phyloP scores from a whole-genome alignment of 352 stramenopile species.

The Phytophthora citrophthora region DNA sequence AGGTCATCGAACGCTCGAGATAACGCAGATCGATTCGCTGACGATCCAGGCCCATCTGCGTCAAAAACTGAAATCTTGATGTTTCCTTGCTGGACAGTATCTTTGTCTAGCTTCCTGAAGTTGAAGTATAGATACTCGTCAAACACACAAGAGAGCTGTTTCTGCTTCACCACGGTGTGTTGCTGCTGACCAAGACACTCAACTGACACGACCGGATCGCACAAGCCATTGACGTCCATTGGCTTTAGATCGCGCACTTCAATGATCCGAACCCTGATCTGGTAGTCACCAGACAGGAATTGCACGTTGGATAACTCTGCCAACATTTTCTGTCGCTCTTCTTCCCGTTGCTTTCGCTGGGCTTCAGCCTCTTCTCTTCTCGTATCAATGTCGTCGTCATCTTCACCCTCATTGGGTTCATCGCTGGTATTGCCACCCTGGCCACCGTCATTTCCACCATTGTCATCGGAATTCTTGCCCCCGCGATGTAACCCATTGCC shows the following conservation, averaged over 20 bases:
- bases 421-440: slow-evolving; percentile 40
- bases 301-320: slow-evolving; percentile 74
- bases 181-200: slow-evolving; percentile 85
- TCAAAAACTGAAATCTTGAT: slow-evolving; percentile 90
- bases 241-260: slow-evolving; percentile 91
- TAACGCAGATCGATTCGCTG: slow-evolving; percentile 34
- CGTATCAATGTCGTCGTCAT: slow-evolving; percentile 42
- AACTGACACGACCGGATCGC: slow-evolving; percentile 89
- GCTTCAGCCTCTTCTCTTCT: slow-evolving; percentile 52
- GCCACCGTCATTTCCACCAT: slow-evolving; percentile 31
- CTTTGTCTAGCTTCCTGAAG: slow-evolving; percentile 80
- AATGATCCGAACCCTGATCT: slow-evolving; percentile 88
- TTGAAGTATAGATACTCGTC: slow-evolving; percentile 93
- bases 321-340: slow-evolving; percentile 80
- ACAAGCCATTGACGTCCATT: slow-evolving; percentile 86
- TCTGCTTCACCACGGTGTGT: slow-evolving; percentile 83
- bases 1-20: slow-evolving; percentile 68
- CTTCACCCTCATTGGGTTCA: slow-evolving; percentile 37
- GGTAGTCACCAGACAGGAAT: slow-evolving; percentile 86
- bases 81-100: slow-evolving; percentile 69
- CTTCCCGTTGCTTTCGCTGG: slow-evolving; percentile 68
- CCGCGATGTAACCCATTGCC: slow-evolving; percentile 41
- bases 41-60: slow-evolving; percentile 55
- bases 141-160: slow-evolving; percentile 89
- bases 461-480: slow-evolving; percentile 13